These are phyloP conservation scores for Chenopodium formosanum DNA, from an alignment of 148 eudicot species.

Conservation along the genomic window DNA sequence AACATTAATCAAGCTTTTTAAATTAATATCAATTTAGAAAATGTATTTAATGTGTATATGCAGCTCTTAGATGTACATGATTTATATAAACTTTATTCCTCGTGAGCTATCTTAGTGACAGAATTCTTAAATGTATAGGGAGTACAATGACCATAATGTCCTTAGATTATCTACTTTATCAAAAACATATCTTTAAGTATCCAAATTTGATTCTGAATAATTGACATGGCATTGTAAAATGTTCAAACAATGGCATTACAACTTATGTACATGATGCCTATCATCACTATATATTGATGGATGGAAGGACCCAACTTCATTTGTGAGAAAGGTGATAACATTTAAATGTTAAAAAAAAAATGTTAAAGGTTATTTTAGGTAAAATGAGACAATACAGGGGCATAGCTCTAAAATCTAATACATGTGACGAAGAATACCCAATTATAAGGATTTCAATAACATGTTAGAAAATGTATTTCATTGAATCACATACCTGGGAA, in stretches of 20 bases:
- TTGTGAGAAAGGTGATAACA: background rate
- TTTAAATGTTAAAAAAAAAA: too few relatives aligned
- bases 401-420: background rate
- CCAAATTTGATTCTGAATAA: background rate
- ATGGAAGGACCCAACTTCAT: background rate
- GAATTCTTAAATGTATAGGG: background rate
- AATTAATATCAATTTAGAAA: too few relatives aligned
- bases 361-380: background rate
- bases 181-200: background rate
- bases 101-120: background rate
- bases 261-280: too few relatives aligned
- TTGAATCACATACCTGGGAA: constrained; percentile 36
- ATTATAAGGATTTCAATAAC: too few relatives aligned
- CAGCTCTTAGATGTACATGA: too few relatives aligned
- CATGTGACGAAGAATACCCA: background rate
- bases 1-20: too few relatives aligned
- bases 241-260: background rate
- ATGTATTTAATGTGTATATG: too few relatives aligned
- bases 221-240: background rate
- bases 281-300: background rate
- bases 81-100: background rate
- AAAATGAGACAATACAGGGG: background rate
- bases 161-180: background rate
- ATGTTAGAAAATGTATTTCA: background rate
- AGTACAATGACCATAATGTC: background rate